phyloP scores from a whole-genome alignment of 2,329 filamentous ascomycete species.

The Trichoderma citrinoviride region DNA sequence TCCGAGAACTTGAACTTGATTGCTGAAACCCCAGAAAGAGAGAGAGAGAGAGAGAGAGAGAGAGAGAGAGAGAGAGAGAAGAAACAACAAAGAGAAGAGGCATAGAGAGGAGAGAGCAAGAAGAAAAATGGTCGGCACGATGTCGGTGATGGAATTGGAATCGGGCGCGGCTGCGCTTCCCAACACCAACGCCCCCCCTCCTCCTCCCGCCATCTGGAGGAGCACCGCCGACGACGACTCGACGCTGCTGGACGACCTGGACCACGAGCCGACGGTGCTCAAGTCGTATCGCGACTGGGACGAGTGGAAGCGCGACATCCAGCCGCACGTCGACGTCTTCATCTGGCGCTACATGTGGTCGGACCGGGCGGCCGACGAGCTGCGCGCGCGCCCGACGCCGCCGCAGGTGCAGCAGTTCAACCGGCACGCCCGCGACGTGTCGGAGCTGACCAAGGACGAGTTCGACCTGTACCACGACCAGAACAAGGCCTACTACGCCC shows the following conservation, averaged over 20 bases:
- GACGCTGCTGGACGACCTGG: slow-evolving; percentile 15
- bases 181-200: not conserved
- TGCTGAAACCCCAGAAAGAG: not conserved
- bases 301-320: slow-evolving; percentile 16
- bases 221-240: slow-evolving; percentile 17
- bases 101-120: not conserved
- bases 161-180: not conserved
- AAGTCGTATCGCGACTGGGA: slow-evolving; percentile 17
- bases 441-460: slow-evolving; percentile 19
- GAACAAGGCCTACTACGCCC: slow-evolving; percentile 14
- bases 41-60: not conserved
- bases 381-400: slow-evolving; percentile 5
- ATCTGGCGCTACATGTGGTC: slow-evolving; percentile 20
- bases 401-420: slow-evolving; percentile 17
- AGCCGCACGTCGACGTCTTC: slow-evolving; percentile 12
- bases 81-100: not conserved
- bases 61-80: too few relatives aligned
- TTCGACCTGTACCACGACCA: slow-evolving; percentile 3
- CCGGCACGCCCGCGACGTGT: slow-evolving; percentile 8
- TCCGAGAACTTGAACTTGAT: not conserved
- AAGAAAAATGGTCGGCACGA: not conserved
- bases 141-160: slow-evolving; percentile 9
- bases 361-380: slow-evolving; percentile 2
- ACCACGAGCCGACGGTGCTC: slow-evolving; percentile 11
- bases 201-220: not conserved